Base-by-base conservation (phyloP, 2,329 filamentous ascomycete species). In the Hortaea sp. region DNA sequence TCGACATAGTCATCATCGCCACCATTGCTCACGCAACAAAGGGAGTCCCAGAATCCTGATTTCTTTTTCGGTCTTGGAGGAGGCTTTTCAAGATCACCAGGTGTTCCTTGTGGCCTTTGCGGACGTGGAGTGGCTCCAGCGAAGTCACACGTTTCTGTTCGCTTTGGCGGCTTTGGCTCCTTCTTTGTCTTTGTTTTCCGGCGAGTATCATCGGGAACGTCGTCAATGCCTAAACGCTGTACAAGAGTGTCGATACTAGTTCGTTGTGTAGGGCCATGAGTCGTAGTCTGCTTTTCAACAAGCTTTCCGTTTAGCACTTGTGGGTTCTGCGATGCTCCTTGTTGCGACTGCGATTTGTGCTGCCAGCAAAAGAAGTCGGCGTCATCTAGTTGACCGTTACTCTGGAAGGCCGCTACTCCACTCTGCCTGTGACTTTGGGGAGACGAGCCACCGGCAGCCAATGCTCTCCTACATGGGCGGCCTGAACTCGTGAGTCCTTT, bases 341-440 rank as follows among this genome's bases (percentile, higher is more conserved):
- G 61, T 45, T 69, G 62, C 2, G 87, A 87, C 66, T 98, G 92
- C 47, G 92, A 87, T 63, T 86, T 89, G 70, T 98, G 92, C 64
- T 95, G 88, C 84, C 86, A 95, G 72, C 90, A 97, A 68, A 88
- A 95, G 42, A 82, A 76, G n/a, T 68, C 72, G 4, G 81, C 78
- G 31, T 68, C 72, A 7, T 50, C 45, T 50, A 79, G 75, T 41
- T 78, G 74, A 47, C 71, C 68, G 2, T 76, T 73, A 49, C 79
- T 74, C 7, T 67, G 64, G 2, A 65, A 58, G 2, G 72, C 61
- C 9, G 57, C 69, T 5, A 71, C 58, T 3, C 70, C 67, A 7
- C 67, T 67, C 42, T 38, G 41, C 39, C 40, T 50, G 52, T 53
- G 44, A 54, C 57, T 49, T 47, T 65, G 56, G 52, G 62, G 54